A percentile compares a stretch with the other conserved stretches of the same genome.
Conservation (phyloP, 192 early-diverging fungal species). For the Podila minutissima region DNA sequence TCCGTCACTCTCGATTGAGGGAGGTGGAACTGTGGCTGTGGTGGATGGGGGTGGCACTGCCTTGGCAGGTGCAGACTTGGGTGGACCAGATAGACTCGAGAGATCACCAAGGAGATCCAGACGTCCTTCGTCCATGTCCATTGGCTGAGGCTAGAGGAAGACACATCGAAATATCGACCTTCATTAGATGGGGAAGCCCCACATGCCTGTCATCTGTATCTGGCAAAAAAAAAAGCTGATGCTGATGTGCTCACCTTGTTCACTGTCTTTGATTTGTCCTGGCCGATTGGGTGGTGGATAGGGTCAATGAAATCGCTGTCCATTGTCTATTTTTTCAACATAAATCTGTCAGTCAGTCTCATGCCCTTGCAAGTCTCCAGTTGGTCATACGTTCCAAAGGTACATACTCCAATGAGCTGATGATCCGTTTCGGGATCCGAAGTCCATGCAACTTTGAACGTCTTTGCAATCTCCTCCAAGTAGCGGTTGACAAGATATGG, state of each 20-base stretch:
- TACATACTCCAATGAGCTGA: slow-evolving; percentile 47
- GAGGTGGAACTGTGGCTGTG: slow-evolving; percentile 1
- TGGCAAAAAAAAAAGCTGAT: not conserved
- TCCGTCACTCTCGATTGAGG: slow-evolving; percentile 43
- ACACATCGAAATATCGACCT: not conserved
- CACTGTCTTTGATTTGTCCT: not conserved
- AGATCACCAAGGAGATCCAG: slow-evolving; percentile 30
- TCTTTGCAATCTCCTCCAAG: slow-evolving; percentile 87
- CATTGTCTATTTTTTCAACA: slow-evolving; percentile 11
- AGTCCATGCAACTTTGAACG: slow-evolving; percentile 80
- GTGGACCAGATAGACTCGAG: slow-evolving; percentile 4
- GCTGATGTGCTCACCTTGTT: slow-evolving; percentile 7
- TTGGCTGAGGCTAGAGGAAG: slow-evolving; percentile 15
- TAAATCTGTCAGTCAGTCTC: not conserved
- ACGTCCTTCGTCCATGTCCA: slow-evolving; percentile 16
- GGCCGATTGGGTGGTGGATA: slow-evolving; percentile 21
- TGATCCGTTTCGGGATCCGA: slow-evolving; percentile 57
- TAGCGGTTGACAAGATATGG: slow-evolving; percentile 84
- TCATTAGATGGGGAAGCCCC: not conserved
- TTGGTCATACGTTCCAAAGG: slow-evolving; percentile 9
- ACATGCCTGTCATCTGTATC: not conserved
- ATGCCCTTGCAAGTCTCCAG: not conserved
- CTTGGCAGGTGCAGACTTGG: slow-evolving; percentile 30
- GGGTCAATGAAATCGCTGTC: slow-evolving; percentile 44
- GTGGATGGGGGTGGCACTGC: slow-evolving; percentile 5